Conservation (phyloP, 805 yeast species). For the Saturnispora halmiae region DNA sequence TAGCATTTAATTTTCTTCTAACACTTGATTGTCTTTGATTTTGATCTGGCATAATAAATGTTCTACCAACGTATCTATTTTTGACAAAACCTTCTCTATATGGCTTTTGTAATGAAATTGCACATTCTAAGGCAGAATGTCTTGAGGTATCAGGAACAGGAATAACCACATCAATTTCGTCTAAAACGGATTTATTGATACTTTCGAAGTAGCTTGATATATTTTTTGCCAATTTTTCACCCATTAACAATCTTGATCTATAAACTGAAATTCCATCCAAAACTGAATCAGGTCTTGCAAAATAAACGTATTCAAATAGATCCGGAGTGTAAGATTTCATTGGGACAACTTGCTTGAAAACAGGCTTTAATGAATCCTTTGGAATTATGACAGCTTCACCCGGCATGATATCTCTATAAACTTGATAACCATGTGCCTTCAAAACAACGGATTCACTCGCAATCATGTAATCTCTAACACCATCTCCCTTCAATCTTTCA, state of each 20-base stretch:
- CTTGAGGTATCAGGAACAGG: constrained; percentile 99
- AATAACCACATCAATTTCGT: constrained; percentile 82
- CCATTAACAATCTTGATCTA: constrained; percentile 89
- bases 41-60: constrained; percentile 98
- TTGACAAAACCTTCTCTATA: constrained; percentile 97
- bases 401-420: constrained; percentile 75
- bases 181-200: constrained; percentile 35
- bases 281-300: constrained; percentile 95
- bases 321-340: constrained; percentile 82
- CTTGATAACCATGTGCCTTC: constrained; percentile 80
- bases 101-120: constrained; percentile 68
- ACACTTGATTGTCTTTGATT: constrained; percentile 88
- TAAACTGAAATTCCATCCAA: constrained; percentile 95
- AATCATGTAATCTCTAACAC: constrained; percentile 78
- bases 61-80: constrained; percentile 94
- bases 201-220: constrained; percentile 36
- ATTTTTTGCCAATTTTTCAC: constrained; percentile 73
- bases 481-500: constrained; percentile 62
- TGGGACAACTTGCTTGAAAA: constrained; percentile 78
- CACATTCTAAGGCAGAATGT: constrained; percentile 88
- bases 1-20: constrained; percentile 89
- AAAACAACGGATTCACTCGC: constrained; percentile 93
- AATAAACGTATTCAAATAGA: constrained; percentile 93
- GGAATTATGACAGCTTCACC: constrained; percentile 96
- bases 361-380: constrained; percentile 61